Evolutionary conservation across 2,329 filamentous ascomycete species (phyloP).

Genomic region (Tolypocladium pustulatum): DNA sequence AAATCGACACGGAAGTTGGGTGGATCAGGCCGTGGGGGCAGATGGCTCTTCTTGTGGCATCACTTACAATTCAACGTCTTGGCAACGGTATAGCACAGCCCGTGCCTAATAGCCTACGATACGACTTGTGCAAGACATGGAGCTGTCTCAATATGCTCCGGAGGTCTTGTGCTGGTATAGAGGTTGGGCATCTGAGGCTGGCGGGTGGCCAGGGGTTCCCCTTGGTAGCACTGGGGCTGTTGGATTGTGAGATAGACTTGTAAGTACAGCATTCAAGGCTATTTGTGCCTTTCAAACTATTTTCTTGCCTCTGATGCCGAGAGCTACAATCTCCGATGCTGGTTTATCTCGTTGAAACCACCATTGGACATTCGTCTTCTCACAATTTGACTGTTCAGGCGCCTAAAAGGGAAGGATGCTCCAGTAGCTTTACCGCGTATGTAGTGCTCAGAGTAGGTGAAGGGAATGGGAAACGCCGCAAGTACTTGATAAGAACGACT

Average conservation of each 20-base stretch:
- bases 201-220: background rate
- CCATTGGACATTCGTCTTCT: background rate
- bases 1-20: background rate
- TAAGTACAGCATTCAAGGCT: background rate
- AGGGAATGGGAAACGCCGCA: too few species aligned
- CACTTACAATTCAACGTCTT: background rate
- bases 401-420: too few species aligned
- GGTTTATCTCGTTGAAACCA: background rate
- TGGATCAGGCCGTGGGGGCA: background rate
- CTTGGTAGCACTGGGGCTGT: background rate
- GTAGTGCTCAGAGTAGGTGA: too few species aligned
- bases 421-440: too few species aligned
- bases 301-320: background rate
- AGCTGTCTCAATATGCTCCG: background rate
- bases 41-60: background rate
- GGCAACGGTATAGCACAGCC: background rate
- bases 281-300: background rate
- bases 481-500: too few species aligned
- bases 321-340: background rate
- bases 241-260: background rate
- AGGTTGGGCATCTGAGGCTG: too few species aligned
- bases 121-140: background rate
- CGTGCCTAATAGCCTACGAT: background rate
- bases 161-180: background rate
- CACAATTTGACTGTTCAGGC: too few species aligned